Percentiles rank a stretch among this genome's conserved stretches.
Evolutionary conservation across 192 early-diverging fungal species (phyloP).

Genomic region (Chytriomyces hyalinus): DNA sequence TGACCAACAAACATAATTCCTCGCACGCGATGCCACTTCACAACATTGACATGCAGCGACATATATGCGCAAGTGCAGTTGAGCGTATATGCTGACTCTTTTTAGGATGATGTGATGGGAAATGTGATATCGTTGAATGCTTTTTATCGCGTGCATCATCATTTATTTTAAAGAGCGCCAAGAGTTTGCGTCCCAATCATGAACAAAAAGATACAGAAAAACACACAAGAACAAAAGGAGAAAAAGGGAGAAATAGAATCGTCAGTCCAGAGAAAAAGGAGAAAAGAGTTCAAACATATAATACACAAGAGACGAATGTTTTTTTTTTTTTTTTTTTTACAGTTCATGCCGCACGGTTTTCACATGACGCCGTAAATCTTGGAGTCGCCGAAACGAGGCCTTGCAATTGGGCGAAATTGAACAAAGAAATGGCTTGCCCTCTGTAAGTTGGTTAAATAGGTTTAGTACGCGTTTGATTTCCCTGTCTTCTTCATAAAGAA

Average conservation of each 20-base stretch:
- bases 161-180: not conserved
- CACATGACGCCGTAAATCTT: not conserved
- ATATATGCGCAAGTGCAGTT: not conserved
- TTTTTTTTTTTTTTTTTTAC: not conserved
- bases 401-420: not conserved
- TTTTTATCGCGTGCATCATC: not conserved
- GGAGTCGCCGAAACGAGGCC: not conserved
- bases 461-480: too few species aligned
- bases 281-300: not conserved
- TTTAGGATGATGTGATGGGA: not conserved
- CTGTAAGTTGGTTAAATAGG: not conserved
- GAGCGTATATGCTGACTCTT: not conserved
- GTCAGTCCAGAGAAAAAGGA: not conserved
- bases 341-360: not conserved
- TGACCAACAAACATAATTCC: too few species aligned
- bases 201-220: not conserved
- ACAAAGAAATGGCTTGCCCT: not conserved
- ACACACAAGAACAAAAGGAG: too few species aligned
- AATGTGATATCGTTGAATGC: not conserved
- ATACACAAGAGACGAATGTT: not conserved
- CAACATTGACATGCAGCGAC: too few species aligned
- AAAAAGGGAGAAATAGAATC: not conserved
- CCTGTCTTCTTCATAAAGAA: too few species aligned
- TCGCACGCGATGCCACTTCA: too few species aligned
- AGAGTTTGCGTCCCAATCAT: not conserved